Evolutionary conservation across 306 rosid genomes (phyloP), one percentile per base, ranked within the genome.

Genomic region (Glycine tomentella): DNA sequence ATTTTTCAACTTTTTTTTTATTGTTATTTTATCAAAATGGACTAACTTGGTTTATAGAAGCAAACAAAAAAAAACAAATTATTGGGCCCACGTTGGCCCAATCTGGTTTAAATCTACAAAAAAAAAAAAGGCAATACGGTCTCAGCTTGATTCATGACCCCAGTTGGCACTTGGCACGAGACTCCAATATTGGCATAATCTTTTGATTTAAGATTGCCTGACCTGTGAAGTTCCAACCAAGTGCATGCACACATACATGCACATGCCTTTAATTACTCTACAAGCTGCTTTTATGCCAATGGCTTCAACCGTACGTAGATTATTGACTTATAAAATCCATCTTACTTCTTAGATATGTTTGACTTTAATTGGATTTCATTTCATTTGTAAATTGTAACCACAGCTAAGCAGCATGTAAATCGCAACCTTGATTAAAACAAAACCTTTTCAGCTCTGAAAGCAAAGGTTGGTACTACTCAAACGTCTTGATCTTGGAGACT

Each of bases 261-360:
- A 49, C 61, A 42, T 66, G 69, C 81, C 83, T 85, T 81, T 71
- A 81, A 72, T 81, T 76, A 48, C 78, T 59, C 78, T 31, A 42
- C 69, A 76, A 80, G 82, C 75, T 76, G 50, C 80, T 76, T 84
- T 76, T 34, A 53, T 1, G 52, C 84, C 59, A 80, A 75, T 25
- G 0, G 82, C 69, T 75, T 75, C 49, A 69, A 75, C 77, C 0
- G 31, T 25, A 25, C 40, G 9, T 34, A 46, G 3, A 46, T 59
- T 33, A 52, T 69, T 79, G 75, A 66, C 70, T 69, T 79, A 31
- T 52, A 20, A 58, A 67, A 51, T 38, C 52, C 50, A 12, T 49
- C 31, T 76, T 48, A 25, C 31, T 25, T 40, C 33, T 16, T 4
- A n/a, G 0, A 20, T 20, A 1, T 20, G 4, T 38, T 66, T 69